Evolutionary conservation across 108 stramenopile species (phyloP), one percentile per base, ranked within the genome.

Genomic region (Nitzschia palea): DNA sequence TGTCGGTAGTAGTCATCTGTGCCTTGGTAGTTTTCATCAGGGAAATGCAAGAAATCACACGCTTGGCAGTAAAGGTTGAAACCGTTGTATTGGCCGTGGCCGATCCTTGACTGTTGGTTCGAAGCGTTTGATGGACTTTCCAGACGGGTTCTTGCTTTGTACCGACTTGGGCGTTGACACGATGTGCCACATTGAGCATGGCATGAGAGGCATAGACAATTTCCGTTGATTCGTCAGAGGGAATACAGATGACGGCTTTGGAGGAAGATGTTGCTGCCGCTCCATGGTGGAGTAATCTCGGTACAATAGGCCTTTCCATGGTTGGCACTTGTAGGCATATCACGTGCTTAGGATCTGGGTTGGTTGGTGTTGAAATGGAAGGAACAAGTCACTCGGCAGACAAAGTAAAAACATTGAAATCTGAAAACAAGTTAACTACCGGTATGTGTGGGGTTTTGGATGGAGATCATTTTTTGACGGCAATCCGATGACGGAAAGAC

Each of bases 281-380:
- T 32, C 91, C 91, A 75, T 92, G 87, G 59, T 86, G 83, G 34
- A 83, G 27, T 45, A 86, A 58, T n/a, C n/a, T n/a, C n/a, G n/a
- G n/a, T n/a, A n/a, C n/a, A n/a, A n/a, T n/a, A n/a, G n/a, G n/a
- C n/a, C n/a, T n/a, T n/a, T n/a, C n/a, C n/a, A n/a, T n/a, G n/a
- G n/a, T n/a, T n/a, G n/a, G n/a, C n/a, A n/a, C n/a, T n/a, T n/a
- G n/a, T n/a, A n/a, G n/a, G n/a, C n/a, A n/a, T n/a, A n/a, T n/a
- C n/a, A n/a, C n/a, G n/a, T n/a, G n/a, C n/a, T n/a, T n/a, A n/a
- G n/a, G n/a, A n/a, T n/a, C n/a, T n/a, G n/a, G n/a, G n/a, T n/a
- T n/a, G n/a, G n/a, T n/a, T n/a, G n/a, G n/a, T n/a, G n/a, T n/a
- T n/a, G n/a, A n/a, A n/a, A n/a, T n/a, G n/a, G n/a, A n/a, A n/a